Evolutionary conservation across 768 basidiomycete genomes (phyloP), one percentile per base, ranked within the genome.

Genomic region (Boletus tomentosulus): DNA sequence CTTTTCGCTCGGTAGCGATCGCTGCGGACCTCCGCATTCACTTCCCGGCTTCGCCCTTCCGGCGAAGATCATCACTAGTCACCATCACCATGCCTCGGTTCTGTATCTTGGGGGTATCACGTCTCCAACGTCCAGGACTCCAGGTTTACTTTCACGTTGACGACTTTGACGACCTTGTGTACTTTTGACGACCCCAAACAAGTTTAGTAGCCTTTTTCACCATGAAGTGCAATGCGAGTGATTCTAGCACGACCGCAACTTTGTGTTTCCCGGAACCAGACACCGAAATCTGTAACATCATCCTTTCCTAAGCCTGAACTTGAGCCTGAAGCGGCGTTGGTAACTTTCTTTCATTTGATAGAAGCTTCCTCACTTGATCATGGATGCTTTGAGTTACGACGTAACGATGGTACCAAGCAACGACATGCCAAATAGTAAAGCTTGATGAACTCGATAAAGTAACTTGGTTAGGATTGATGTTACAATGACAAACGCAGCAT

Each of bases 81-180:
- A 48, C 24, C 30, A 39, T 31, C n/a, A 39, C 38, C 37, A 37
- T 37, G 59, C 52, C 48, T 51, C 46, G 51, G 48, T 55, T 47
- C 56, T 56, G 57, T 48, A 46, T 59, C 56, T 50, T 54, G 54
- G 57, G 51, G 57, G 47, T 52, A 55, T 51, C 43, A 43, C 55
- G 38, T 38, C 49, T 46, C 34, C 46, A 41, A 50, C 51, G 56
- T 49, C 51, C 48, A 55, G 52, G 30, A 49, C 48, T 51, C 48
- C 45, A 51, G 61, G 61, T 55, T 57, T 50, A 50, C 46, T 56
- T 55, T 47, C 55, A 57, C 54, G 35, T 56, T 56, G 62, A 61
- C 54, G 57, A 62, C 62, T 33, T 53, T 52, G 65, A 64, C 56
- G 60, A 65, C 57, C 35, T 61, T 45, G 58, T 58, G 57, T 68